Base-by-base conservation (phyloP, 495 filamentous ascomycete species). In the Lichenothelia convexa region DNA sequence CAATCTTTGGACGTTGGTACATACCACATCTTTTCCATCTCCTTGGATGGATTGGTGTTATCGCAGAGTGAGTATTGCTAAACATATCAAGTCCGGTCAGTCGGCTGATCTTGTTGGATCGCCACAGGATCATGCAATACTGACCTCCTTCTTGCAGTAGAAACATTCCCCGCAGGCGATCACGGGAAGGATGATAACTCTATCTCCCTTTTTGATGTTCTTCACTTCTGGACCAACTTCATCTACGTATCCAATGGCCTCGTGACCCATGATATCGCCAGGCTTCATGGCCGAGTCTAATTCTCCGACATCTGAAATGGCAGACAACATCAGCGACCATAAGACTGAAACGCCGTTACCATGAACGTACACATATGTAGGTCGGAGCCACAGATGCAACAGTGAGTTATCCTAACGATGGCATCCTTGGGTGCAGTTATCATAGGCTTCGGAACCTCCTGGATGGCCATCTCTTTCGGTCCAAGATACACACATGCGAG, bases 401-500 rank as follows among this genome's bases (percentile, higher is more conserved):
- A 33, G 31, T 33, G 31, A 1, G 31, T 33, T 12, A 33, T 33
- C 1, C 17, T 12, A 12, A 33, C 31, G 17, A 33, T 33, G 3
- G 18, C 34, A 32, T 55, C 52, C 40, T 36, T 30, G 2, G 52
- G 52, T 21, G 52, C 52, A 6, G 52, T 55, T 36, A 55, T 45
- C 32, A 41, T 46, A 1, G 51, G 52, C 27, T 53, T 55, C 21
- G 52, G 46, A n/a, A 55, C 52, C 3, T 41, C 30, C 3, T 35
- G 38, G 22, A 55, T 22, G 44, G 47, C 40, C 24, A 55, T 38
- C 3, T 41, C 21, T 5, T 43, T 42, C 4, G 50, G 41, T 20
- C 50, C 50, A 47, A 48, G 53, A 44, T 47, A 55, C 29, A 43
- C 32, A 1, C 44, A 41, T n/a, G 50, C 52, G 26, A 50, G 49